Conservation (phyloP, 768 basidiomycete genomes). For the Phanerochaete sordida region DNA sequence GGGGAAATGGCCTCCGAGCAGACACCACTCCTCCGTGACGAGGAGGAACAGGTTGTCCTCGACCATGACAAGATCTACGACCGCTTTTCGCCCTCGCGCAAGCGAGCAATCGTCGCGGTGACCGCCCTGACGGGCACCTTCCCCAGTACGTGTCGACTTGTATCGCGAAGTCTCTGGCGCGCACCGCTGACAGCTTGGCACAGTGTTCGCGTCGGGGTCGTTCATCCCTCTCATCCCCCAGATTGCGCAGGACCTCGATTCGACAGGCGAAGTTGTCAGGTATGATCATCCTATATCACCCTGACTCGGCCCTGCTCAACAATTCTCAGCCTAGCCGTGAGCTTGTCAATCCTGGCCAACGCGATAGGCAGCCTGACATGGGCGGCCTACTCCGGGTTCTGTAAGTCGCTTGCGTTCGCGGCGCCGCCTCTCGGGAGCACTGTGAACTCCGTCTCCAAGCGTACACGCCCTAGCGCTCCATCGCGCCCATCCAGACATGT, state of each 20-base stretch:
- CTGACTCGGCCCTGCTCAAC: not conserved
- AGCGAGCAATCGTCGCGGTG: slow-evolving; percentile 50
- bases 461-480: too few species aligned
- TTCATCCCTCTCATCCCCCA: slow-evolving; percentile 77
- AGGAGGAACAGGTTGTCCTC: slow-evolving; percentile 5
- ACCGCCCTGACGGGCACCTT: slow-evolving; percentile 61
- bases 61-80: slow-evolving; percentile 43
- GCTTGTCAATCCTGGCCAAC: slow-evolving; percentile 1
- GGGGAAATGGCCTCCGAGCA: slow-evolving; percentile 26
- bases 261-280: slow-evolving; percentile 60
- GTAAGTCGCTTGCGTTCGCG: too few species aligned
- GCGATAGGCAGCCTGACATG: slow-evolving; percentile 5
- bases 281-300: slow-evolving; percentile 19
- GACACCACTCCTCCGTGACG: slow-evolving; percentile 20
- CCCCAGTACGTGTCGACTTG: slow-evolving; percentile 41
- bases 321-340: not conserved
- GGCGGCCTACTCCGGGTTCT: slow-evolving; percentile 4
- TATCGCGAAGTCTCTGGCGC: not conserved
- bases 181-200: not conserved
- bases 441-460: too few species aligned
- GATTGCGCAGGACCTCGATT: slow-evolving; percentile 60
- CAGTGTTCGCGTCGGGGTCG: slow-evolving; percentile 66
- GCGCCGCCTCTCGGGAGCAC: too few species aligned
- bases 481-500: too few species aligned
- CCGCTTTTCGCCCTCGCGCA: slow-evolving; percentile 51